Conservation (phyloP, 176 grass and related monocot species). For the Zoysia pacifica region DNA sequence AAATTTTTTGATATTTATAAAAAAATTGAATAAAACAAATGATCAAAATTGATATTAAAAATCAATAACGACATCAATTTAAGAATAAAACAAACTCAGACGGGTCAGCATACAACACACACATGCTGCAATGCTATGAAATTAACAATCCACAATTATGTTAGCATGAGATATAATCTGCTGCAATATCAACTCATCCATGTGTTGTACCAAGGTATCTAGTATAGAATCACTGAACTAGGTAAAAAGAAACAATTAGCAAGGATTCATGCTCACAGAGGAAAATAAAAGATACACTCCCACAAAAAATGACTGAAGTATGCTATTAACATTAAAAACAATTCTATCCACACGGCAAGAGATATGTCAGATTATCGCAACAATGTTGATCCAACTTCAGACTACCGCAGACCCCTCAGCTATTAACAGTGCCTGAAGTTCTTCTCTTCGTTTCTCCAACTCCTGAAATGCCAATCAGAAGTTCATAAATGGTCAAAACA, state of each 20-base stretch:
- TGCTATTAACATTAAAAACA: conserved; percentile 5
- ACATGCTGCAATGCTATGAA: no score
- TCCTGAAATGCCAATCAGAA: conserved; percentile 56
- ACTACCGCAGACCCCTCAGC: conserved; percentile 49
- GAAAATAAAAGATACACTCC: conserved; percentile 4
- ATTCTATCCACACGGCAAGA: conserved; percentile 22
- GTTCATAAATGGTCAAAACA: conserved; percentile 11
- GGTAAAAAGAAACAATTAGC: conserved; percentile 9
- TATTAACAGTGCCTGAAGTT: conserved; percentile 81
- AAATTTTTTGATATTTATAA: no score
- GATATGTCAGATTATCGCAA: conserved; percentile 13
- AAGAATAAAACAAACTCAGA: no score
- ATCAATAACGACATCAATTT: no score
- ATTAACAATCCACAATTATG: no score
- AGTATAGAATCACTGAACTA: background rate
- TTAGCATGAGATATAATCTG: no score
- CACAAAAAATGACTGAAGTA: background rate
- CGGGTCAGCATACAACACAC: no score
- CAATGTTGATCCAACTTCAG: conserved; percentile 1
- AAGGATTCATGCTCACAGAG: conserved; percentile 21
- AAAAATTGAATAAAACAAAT: no score
- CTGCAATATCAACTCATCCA: no score
- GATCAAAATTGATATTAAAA: no score
- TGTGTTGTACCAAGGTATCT: background rate
- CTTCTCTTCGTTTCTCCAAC: conserved; percentile 76